Conservation (phyloP, 768 basidiomycete genomes). For the Tricholoma hemisulphureum region DNA sequence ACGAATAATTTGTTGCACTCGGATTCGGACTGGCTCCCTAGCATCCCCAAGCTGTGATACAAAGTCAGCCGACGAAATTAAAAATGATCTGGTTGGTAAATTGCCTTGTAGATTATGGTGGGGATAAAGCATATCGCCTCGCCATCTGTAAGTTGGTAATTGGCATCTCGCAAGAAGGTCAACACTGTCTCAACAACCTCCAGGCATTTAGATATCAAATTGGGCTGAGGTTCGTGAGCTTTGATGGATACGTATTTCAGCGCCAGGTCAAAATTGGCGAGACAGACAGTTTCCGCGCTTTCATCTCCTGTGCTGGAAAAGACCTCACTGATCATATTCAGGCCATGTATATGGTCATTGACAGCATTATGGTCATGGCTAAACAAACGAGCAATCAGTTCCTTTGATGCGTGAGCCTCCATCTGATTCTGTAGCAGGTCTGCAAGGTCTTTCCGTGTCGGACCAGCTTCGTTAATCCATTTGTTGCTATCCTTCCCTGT, state of each 20-base stretch:
- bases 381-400: constrained; percentile 76
- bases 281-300: constrained; percentile 56
- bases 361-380: constrained; percentile 95
- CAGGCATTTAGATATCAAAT: constrained; percentile 81
- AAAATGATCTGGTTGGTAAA: neutral
- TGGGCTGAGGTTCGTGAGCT: constrained; percentile 87
- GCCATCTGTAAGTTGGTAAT: constrained; percentile 78
- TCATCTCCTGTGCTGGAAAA: constrained; percentile 62
- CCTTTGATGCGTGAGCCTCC: constrained; percentile 78
- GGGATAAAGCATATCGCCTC: constrained; percentile 90
- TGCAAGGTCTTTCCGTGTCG: constrained; percentile 82
- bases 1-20: constrained; percentile 84
- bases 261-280: constrained; percentile 88
- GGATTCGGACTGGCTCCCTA: constrained; percentile 73
- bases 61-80: neutral
- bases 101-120: constrained; percentile 84
- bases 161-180: constrained; percentile 65
- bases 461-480: constrained; percentile 86
- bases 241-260: constrained; percentile 94
- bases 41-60: constrained; percentile 82
- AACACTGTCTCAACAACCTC: constrained; percentile 82
- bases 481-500: constrained; percentile 72
- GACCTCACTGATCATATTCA: constrained; percentile 73
- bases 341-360: constrained; percentile 83
- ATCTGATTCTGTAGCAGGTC: constrained; percentile 89